Conservation (phyloP, 352 stramenopile species). For the Thraustochytrium sp. region DNA sequence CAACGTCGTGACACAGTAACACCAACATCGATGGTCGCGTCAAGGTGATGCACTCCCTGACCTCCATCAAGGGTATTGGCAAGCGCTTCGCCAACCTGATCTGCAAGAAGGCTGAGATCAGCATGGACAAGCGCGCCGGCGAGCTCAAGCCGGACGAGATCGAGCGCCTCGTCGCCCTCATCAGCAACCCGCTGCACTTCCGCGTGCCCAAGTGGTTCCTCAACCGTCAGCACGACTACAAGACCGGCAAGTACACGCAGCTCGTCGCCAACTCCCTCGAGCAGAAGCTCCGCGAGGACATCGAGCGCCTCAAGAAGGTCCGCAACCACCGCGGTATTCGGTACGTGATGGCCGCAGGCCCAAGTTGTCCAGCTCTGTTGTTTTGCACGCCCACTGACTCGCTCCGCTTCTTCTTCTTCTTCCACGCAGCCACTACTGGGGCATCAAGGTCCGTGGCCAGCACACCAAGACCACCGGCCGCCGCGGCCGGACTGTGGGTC, state of each 20-base stretch:
- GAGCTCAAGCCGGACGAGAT: slow-evolving; percentile 82
- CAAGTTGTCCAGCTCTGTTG: too few species aligned
- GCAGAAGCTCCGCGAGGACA: slow-evolving; percentile 96
- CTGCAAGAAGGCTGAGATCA: slow-evolving; percentile 99
- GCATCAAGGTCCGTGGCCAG: slow-evolving; percentile 97
- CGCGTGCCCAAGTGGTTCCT: slow-evolving; percentile 99
- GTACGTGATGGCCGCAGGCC: not conserved
- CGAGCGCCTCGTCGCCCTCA: slow-evolving; percentile 98
- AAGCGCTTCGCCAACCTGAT: slow-evolving; percentile 83
- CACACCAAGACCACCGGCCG: slow-evolving; percentile 99
- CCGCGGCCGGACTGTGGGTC: slow-evolving; percentile 54
- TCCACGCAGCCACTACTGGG: slow-evolving; percentile 98
- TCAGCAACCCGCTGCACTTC: slow-evolving; percentile 98
- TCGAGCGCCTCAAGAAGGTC: slow-evolving; percentile 99
- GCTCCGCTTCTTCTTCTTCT: too few species aligned
- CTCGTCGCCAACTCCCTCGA: slow-evolving; percentile 96
- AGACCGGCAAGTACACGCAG: slow-evolving; percentile 98
- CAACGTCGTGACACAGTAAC: slow-evolving; percentile 62
- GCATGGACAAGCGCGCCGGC: slow-evolving; percentile 88
- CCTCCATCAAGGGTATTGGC: slow-evolving; percentile 83
- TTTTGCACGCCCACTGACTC: too few species aligned
- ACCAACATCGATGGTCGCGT: slow-evolving; percentile 94
- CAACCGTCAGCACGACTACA: slow-evolving; percentile 99
- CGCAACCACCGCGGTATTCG: slow-evolving; percentile 95
- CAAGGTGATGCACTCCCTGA: slow-evolving; percentile 81